These are phyloP conservation scores for Fusarium poae DNA, from an alignment of 2,329 filamentous ascomycete species.

Conservation along the genomic window DNA sequence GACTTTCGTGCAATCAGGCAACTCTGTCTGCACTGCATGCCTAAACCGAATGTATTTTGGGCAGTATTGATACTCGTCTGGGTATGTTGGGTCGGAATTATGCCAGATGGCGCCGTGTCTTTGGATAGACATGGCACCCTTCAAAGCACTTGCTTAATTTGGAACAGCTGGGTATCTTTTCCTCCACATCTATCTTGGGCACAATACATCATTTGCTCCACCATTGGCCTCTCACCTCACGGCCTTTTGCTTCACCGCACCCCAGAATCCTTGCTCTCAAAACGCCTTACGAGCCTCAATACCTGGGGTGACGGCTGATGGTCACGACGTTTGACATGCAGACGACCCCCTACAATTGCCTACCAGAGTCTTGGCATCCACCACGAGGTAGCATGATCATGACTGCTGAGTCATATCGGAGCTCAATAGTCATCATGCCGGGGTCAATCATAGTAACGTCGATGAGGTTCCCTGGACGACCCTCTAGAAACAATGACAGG, in stretches of 20 bases:
- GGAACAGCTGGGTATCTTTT: slow-evolving; percentile 48
- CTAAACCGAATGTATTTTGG: slow-evolving; percentile 40
- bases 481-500: slow-evolving; percentile 62
- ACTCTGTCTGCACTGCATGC: slow-evolving; percentile 41
- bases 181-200: slow-evolving; percentile 44
- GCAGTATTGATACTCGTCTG: slow-evolving; percentile 42
- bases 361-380: slow-evolving; percentile 19
- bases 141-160: slow-evolving; percentile 39
- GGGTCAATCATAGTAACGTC: slow-evolving; percentile 47
- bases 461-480: slow-evolving; percentile 45
- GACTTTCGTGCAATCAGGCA: slow-evolving; percentile 38
- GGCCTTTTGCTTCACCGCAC: slow-evolving; percentile 42
- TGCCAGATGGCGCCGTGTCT: slow-evolving; percentile 63
- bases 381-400: slow-evolving; percentile 12
- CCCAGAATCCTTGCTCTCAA: slow-evolving; percentile 24
- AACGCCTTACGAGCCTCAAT: slow-evolving; percentile 35
- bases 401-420: slow-evolving; percentile 15
- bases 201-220: slow-evolving; percentile 38
- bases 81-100: slow-evolving; percentile 45
- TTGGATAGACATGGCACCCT: slow-evolving; percentile 55
- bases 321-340: slow-evolving; percentile 18
- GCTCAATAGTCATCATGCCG: slow-evolving; percentile 46
- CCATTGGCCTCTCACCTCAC: slow-evolving; percentile 31
- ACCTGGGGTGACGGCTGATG: slow-evolving; percentile 16
- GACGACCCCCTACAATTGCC: slow-evolving; percentile 10